Evolutionary conservation across 352 stramenopile genomes (phyloP), one percentile per base, ranked within the genome.

Genomic region (Poterioochromonas sp.): DNA sequence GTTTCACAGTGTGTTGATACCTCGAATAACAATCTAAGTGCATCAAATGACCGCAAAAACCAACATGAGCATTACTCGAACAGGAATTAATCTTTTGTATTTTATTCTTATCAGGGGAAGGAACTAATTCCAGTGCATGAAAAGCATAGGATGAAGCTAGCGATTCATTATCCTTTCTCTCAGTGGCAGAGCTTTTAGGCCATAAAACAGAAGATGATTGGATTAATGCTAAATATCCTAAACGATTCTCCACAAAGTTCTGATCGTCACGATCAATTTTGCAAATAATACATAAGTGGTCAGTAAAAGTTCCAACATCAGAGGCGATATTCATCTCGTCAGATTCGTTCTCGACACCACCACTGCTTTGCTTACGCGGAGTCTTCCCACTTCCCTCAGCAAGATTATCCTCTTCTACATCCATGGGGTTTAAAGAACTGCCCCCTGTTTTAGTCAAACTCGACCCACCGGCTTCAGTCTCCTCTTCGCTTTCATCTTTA

Each of bases 21-120:
- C 90, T 91, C 82, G 97, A 91, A 88, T 91, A 97, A 82, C 94
- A 98, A 39, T 86, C 91, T 76, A 93, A 91, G 76, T 98, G 94
- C 41, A 98, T 91, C 22, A 93, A 94, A 86, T 98, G 94, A 8
- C 93, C 93, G 83, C 94, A 98, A 26, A 90, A 82, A 34, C 82
- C 73, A 12, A 87, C 80, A 32, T 26, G 53, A 35, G 11, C 11
- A 64, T 35, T 64, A 26, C 18, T 34, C 2, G 44, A 53, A 53
- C 20, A 20, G n/a, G n/a, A n/a, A n/a, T n/a, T n/a, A n/a, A n/a
- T n/a, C n/a, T n/a, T n/a, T n/a, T n/a, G n/a, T n/a, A n/a, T n/a
- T n/a, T n/a, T n/a, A n/a, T n/a, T n/a, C n/a, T n/a, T n/a, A n/a
- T n/a, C n/a, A n/a, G n/a, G n/a, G n/a, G n/a, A n/a, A n/a, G n/a